Base-by-base conservation (phyloP, 768 basidiomycete genomes). In the Kwoniella shandongensis region DNA sequence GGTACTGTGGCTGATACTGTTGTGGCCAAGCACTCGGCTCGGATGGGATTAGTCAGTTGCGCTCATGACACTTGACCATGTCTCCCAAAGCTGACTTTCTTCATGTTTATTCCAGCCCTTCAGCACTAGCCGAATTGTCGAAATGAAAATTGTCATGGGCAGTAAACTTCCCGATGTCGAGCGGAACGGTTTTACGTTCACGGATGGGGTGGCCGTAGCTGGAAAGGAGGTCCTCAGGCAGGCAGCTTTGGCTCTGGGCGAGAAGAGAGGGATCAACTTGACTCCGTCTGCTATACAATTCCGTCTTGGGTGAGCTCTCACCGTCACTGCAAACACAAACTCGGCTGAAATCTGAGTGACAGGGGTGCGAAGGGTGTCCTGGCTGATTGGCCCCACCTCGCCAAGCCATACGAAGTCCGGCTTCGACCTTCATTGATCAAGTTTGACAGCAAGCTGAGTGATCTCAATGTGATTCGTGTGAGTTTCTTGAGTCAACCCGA, bases 361-460 rank as follows among this genome's bases (percentile, higher is more conserved):
- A 72, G 70, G 0, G 75, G 75, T 17, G 69, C 69, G 13, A 76
- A 76, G 50, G 75, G 75, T 22, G 69, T 76, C 6, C 46, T 76
- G 45, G 60, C 67, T 2, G 61, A 58, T n/a, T 71, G 66, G 63
- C 70, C 70, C 4, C 12, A 62, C 11, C 40, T 69, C 29, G 62
- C 48, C 13, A 22, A 49, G 7, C 51, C 54, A 3, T 54, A 69
- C 20, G 65, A 69, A 54, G 64, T 75, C n/a, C 55, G 65, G 5
- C 39, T 76, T 12, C 59, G 75, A 26, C 54, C 56, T 22, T 73
- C 72, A 0, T 56, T 68, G 54, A 55, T 67, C 59, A 76, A 76
- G 54, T 76, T 75, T 46, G 41, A 63, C 13, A 69, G 69, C 12
- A 48, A 44, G 15, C 51, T 72, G 25, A 50, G 44, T 15, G 65